Evolutionary conservation across 2,329 filamentous ascomycete species (phyloP).

Genomic region (Fusarium oxysporum): DNA sequence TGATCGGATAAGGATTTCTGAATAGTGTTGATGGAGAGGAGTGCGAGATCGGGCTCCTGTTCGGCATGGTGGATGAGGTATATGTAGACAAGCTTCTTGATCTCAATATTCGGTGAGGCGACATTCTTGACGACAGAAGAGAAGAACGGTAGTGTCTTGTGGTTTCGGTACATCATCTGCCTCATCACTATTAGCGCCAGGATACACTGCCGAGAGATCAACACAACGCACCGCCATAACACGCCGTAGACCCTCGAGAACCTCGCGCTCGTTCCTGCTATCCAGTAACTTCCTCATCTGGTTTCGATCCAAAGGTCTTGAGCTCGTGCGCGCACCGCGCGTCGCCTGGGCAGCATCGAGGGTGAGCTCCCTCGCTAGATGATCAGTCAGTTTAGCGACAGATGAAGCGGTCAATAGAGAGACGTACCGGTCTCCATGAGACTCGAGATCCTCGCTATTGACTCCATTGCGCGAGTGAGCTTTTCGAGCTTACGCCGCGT

Average conservation of each 20-base stretch:
- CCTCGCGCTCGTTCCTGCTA: constrained; percentile 91
- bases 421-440: constrained; percentile 90
- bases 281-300: constrained; percentile 96
- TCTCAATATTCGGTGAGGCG: constrained; percentile 90
- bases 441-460: constrained; percentile 91
- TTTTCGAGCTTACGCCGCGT: constrained; percentile 24
- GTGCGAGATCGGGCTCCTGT: constrained; percentile 91
- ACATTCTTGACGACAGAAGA: constrained; percentile 99
- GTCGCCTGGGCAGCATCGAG: constrained; percentile 96
- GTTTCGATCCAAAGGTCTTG: constrained; percentile 76
- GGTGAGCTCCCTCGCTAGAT: constrained; percentile 90
- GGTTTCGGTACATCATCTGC: constrained; percentile 94
- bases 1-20: constrained; percentile 96
- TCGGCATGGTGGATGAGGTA: constrained; percentile 98
- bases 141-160: constrained; percentile 92
- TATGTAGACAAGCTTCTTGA: constrained; percentile 98
- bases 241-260: constrained; percentile 89
- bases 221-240: constrained; percentile 80
- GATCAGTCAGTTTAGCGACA: constrained; percentile 35
- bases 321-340: constrained; percentile 70
- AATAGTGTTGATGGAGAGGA: constrained; percentile 98
- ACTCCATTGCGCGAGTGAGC: constrained; percentile 77
- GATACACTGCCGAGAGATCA: not conserved
- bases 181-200: constrained; percentile 14
- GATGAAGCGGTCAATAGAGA: constrained; percentile 13